phyloP scores from a whole-genome alignment of 306 rosid genomes.

The Prunus salicina region DNA sequence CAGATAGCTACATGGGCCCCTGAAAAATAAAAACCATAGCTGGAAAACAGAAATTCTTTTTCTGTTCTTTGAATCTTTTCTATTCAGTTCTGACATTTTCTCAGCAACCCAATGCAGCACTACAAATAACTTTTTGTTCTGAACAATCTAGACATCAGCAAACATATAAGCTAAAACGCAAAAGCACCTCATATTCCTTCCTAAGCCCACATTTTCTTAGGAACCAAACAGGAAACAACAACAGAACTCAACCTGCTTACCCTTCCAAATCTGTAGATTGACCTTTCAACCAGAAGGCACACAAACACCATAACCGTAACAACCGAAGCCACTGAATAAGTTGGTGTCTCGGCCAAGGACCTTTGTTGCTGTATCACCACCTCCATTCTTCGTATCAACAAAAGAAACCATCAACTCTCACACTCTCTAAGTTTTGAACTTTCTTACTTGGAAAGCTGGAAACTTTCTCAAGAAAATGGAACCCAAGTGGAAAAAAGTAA shows the following conservation, averaged over 20 bases:
- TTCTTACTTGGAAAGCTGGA: conserved; percentile 19
- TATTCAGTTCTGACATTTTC: conserved; percentile 16
- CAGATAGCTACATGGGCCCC: background rate
- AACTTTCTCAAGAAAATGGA: conserved; percentile 17
- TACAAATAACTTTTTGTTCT: background rate
- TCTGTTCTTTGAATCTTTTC: background rate
- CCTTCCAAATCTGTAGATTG: conserved; percentile 79
- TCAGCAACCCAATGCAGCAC: conserved; percentile 10
- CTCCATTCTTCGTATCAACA: conserved; percentile 31
- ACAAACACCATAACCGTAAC: conserved; percentile 84
- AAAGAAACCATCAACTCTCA: conserved; percentile 14
- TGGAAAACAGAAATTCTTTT: background rate
- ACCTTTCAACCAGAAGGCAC: conserved; percentile 76
- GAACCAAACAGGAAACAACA: conserved; percentile 4
- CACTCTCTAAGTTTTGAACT: conserved; percentile 9
- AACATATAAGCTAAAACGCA: background rate
- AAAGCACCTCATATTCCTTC: background rate
- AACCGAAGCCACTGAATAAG: conserved; percentile 89
- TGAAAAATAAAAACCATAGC: background rate
- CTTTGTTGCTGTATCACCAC: conserved; percentile 43
- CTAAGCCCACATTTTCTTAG: too few relatives aligned
- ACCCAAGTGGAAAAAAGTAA: conserved; percentile 5
- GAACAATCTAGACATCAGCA: background rate
- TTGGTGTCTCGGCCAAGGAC: conserved; percentile 94
- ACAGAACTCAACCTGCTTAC: conserved; percentile 23